Base-by-base conservation (phyloP, 495 filamentous ascomycete genomes). In the Aspergillus indologenus region DNA sequence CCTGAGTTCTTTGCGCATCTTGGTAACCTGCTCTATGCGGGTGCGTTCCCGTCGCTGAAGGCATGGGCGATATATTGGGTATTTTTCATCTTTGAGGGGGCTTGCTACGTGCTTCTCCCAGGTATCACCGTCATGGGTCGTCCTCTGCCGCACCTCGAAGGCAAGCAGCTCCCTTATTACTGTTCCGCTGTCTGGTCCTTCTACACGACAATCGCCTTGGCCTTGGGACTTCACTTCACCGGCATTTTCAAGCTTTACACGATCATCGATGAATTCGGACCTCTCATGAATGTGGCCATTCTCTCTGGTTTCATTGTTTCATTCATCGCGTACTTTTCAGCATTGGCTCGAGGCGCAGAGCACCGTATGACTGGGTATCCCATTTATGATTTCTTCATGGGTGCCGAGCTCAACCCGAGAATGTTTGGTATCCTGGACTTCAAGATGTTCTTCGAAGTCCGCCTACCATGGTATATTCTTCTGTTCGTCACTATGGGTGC, bases 391-490 rank as follows among this genome's bases (percentile, higher is more conserved):
- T 97, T 96, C 79, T 98, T 96, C 83, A 96, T 98, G 92, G 94
- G 94, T 56, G 91, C 94, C 14, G 94, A 98, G 79, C 80, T 98
- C 47, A 96, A 98, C 79, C 94, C 94, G 9, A 83, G 94, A 51
- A 87, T 97, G 85, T 96, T 97, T 71, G 89, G 88, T 23, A 85
- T 93, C 61, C 79, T 98, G 57, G 94, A 98, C 71, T 90, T 97
- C 77, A 98, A 98, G 83, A 98, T 98, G 94, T 97, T 98, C 79
- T 96, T 93, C 69, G 94, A 98, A 76, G 93, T 98, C 60, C 90
- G 94, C 60, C 81, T 98, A 53, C 94, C 94, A 44, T 98, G 94
- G 94, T 98, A 85, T 75, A 96, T 96, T 53, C 82, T 98, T 21
- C 87, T 96, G 63, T 80, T 94, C 50, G 77, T 95, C 43, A 86